phyloP scores from a whole-genome alignment of 2,329 filamentous ascomycete species.

The Podosphaera xanthii region DNA sequence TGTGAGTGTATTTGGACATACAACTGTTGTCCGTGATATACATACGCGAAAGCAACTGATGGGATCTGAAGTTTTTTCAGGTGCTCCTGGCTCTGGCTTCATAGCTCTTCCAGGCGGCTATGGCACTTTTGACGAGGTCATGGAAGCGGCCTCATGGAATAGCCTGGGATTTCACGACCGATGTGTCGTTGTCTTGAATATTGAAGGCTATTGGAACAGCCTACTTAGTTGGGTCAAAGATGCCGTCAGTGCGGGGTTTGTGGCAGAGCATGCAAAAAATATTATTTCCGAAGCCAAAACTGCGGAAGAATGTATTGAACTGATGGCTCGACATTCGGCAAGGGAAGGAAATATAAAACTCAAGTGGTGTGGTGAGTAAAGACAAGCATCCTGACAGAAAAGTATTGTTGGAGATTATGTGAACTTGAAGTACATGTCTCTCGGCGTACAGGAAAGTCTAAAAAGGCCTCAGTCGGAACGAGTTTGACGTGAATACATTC shows the following conservation, averaged over 20 bases:
- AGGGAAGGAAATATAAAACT: too few species aligned
- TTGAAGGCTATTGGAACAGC: slow-evolving; percentile 82
- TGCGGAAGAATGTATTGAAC: slow-evolving; percentile 47
- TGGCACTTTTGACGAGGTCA: slow-evolving; percentile 88
- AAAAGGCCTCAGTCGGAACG: too few species aligned
- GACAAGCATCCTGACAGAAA: too few species aligned
- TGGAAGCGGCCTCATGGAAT: slow-evolving; percentile 84
- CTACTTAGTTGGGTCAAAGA: slow-evolving; percentile 61
- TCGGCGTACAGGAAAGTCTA: too few species aligned
- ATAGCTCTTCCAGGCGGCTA: slow-evolving; percentile 76
- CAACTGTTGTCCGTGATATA: slow-evolving; percentile 85
- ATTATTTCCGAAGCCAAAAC: slow-evolving; percentile 61
- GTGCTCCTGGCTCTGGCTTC: slow-evolving; percentile 69
- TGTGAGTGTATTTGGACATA: slow-evolving; percentile 47
- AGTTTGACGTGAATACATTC: too few species aligned
- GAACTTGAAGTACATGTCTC: too few species aligned
- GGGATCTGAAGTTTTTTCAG: slow-evolving; percentile 65
- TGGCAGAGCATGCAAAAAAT: slow-evolving; percentile 41
- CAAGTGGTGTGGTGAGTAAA: too few species aligned
- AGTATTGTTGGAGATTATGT: too few species aligned
- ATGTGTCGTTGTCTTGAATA: slow-evolving; percentile 63
- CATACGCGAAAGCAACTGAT: slow-evolving; percentile 88
- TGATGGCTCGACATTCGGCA: slow-evolving; percentile 6
- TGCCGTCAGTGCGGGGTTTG: slow-evolving; percentile 55
- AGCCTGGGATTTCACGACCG: slow-evolving; percentile 76